These are phyloP conservation scores for Terfezia boudieri DNA, from an alignment of 495 filamentous ascomycete genomes.

Conservation along the genomic window DNA sequence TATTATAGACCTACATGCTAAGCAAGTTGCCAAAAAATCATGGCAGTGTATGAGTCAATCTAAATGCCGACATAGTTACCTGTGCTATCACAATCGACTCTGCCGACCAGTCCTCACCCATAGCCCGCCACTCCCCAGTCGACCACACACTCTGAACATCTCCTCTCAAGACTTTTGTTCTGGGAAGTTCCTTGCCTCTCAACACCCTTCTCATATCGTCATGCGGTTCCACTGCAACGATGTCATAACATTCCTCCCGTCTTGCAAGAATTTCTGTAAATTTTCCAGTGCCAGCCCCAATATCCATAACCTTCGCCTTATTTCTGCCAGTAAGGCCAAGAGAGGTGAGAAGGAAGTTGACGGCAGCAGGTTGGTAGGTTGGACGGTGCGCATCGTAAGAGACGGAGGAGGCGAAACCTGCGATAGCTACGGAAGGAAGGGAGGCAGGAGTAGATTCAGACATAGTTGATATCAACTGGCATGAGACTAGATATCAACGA, in stretches of 20 bases:
- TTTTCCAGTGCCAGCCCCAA: conserved; percentile 45
- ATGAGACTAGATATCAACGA: too few species aligned
- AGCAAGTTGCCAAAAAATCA: background rate
- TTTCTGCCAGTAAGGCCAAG: conserved; percentile 23
- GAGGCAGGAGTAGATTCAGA: too few species aligned
- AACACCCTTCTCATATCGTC: conserved; percentile 34
- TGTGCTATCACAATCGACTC: conserved; percentile 43
- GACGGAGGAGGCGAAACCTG: conserved; percentile 34
- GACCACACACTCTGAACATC: too few species aligned
- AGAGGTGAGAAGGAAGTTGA: conserved; percentile 29
- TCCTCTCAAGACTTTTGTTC: too few species aligned
- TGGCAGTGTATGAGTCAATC: too few species aligned
- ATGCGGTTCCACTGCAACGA: conserved; percentile 42
- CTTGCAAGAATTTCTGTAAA: conserved; percentile 35
- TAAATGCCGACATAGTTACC: conserved; percentile 25
- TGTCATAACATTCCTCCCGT: conserved; percentile 29
- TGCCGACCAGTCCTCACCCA: conserved; percentile 20
- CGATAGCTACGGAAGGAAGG: conserved; percentile 6
- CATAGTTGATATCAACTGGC: too few species aligned
- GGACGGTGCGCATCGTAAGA: conserved; percentile 40
- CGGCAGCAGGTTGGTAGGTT: conserved; percentile 32
- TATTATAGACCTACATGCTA: background rate
- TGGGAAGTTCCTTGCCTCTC: conserved; percentile 23
- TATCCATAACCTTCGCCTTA: conserved; percentile 31
- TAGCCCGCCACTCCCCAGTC: too few species aligned